These are phyloP conservation scores for Botrytis tulipae DNA, from an alignment of 2,329 filamentous ascomycete species.

Conservation along the genomic window DNA sequence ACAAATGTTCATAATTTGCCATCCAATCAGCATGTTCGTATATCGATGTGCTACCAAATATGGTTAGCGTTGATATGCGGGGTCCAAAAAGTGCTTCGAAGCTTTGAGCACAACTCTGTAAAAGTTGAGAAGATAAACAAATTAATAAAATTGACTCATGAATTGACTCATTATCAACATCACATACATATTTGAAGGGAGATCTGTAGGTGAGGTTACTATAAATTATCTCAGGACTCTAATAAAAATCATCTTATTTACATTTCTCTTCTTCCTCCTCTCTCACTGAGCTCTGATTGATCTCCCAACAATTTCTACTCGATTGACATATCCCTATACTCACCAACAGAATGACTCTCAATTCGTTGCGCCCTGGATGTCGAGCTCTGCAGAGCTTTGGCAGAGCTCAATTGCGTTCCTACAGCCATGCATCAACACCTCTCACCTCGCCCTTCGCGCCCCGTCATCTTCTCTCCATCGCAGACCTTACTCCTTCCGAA, in stretches of 20 bases:
- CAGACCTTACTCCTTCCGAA: slow-evolving; percentile 77
- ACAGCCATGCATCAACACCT: slow-evolving; percentile 29
- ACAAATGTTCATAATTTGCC: not conserved
- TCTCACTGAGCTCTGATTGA: not conserved
- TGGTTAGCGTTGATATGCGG: not conserved
- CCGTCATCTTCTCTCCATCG: slow-evolving; percentile 88
- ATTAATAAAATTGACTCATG: not conserved
- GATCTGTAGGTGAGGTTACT: slow-evolving; percentile 7
- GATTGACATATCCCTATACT: slow-evolving; percentile 7
- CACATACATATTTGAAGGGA: not conserved
- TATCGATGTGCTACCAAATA: not conserved
- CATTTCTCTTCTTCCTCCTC: not conserved
- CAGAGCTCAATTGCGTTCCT: slow-evolving; percentile 29
- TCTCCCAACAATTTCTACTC: slow-evolving; percentile 3
- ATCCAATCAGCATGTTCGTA: not conserved
- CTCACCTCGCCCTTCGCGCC: slow-evolving; percentile 55
- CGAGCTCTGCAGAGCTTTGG: slow-evolving; percentile 29
- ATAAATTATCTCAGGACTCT: not conserved
- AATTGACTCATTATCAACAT: slow-evolving; percentile 7
- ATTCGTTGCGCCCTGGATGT: slow-evolving; percentile 1
- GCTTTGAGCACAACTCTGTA: slow-evolving; percentile 9
- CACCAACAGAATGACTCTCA: slow-evolving; percentile 18
- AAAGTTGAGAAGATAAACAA: slow-evolving; percentile 1
- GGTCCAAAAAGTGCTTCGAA: not conserved
- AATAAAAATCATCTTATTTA: not conserved